Evolutionary conservation across 805 yeast genomes (phyloP), one percentile per base, ranked within the genome.

Genomic region (Saccharomycopsis malanga): DNA sequence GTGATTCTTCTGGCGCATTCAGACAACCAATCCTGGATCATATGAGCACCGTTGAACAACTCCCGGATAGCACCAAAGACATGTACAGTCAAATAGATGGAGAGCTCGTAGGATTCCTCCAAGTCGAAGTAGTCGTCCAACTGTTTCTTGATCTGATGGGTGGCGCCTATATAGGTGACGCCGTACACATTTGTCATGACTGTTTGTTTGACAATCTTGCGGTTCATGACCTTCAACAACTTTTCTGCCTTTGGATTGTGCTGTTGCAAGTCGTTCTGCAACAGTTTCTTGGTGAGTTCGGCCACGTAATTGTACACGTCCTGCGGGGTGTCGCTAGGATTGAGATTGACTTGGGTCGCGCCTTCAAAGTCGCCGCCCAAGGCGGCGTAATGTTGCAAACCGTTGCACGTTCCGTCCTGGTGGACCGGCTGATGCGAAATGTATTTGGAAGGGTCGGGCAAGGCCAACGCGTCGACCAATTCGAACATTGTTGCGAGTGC

Each of bases 101-200:
- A 67, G 35, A 70, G 59, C 18, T 70, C 65, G 55, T 74, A 72
- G 0, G 76, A 66, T 46, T 69, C 68, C 12, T 67, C 73, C 14
- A 60, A 61, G 21, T 73, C 76, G 48, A 75, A 77, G 44, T 77
- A 63, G 42, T 77, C 81, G 25, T 74, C 75, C 47, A 91, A 67
- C 60, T 89, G 89, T 58, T 81, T 84, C 48, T 79, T 76, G 58
- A 91, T 87, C 66, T 91, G 98, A 3, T 81, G 82, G 15, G 87
- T 77, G 0, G 98, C 98, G 15, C 98, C 98, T 53, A 87, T 76
- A 60, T 76, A 87, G 0, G 98, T 91, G 10, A 91, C 98, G 58
- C 98, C 98, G 61, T 91, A 91, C 32, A 91, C 98, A 58, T 88
- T 89, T 0, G 98, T 91, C 98, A 91, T 91, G 22, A 91, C 98